Evolutionary conservation across 2,329 filamentous ascomycete species (phyloP).

Genomic region (Trichoderma aggressivum): DNA sequence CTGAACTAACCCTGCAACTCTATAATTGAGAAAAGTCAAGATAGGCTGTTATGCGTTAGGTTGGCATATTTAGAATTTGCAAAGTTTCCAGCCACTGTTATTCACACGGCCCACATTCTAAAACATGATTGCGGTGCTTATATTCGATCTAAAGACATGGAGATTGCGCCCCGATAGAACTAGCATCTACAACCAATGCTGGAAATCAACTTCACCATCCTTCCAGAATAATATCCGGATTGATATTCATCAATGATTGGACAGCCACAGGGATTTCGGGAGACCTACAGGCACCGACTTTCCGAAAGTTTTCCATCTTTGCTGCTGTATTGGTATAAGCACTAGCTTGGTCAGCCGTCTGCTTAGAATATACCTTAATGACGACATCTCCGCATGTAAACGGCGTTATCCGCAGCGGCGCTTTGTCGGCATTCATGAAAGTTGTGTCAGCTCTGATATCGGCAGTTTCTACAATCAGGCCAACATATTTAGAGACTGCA

Average conservation of each 20-base stretch:
- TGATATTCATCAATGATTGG: background rate
- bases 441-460: background rate
- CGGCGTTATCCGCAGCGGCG: background rate
- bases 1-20: background rate
- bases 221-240: background rate
- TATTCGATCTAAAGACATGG: background rate
- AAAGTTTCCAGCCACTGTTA: background rate
- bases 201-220: background rate
- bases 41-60: background rate
- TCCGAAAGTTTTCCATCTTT: background rate
- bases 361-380: background rate
- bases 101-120: background rate
- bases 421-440: background rate
- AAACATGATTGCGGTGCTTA: background rate
- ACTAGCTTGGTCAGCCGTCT: background rate
- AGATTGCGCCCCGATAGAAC: background rate
- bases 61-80: background rate
- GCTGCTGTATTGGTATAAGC: background rate
- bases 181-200: background rate
- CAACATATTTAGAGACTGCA: background rate
- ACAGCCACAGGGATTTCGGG: background rate
- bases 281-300: background rate
- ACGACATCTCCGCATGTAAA: background rate
- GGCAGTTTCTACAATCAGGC: background rate
- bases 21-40: background rate